Base-by-base conservation (phyloP, 2,329 filamentous ascomycete genomes). In the Lizonia empirigonia region DNA sequence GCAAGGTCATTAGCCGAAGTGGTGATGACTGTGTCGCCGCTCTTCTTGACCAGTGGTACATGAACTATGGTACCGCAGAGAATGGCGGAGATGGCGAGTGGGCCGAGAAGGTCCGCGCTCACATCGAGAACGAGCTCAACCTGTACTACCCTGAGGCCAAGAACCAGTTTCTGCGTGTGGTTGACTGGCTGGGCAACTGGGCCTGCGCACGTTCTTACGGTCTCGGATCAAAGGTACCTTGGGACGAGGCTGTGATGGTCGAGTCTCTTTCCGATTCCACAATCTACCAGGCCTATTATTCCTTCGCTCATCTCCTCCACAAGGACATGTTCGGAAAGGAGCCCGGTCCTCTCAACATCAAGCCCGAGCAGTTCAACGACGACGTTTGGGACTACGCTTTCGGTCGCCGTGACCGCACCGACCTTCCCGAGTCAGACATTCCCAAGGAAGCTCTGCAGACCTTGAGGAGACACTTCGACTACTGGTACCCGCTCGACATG, bases 381-480 rank as follows among this genome's bases (percentile, higher is more conserved):
- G 91, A 95, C 64, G 90, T 96, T 37, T 99, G 92, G 91, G 93
- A 99, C 75, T 97, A 96, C 71, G 78, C 97, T 62, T 97, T 97
- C 78, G 87, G 85, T 70, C 85, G 90, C 49, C 84, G 85, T 15
- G 86, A 91, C 47, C 84, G 85, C 18, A 86, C 90, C 47, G 82
- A 80, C 55, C 83, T 92, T 22, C 84, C 87, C 13, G 73, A 83
- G 50, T 88, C 85, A 52, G 86, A 86, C 30, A 95, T 97, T 53
- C 80, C 85, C 53, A 85, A 87, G 74, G 84, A 87, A 54, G 84
- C 84, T 3, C 81, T 99, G 35, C 84, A 90, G 68, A 82, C 84
- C 32, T 88, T 99, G 88, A 84, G 91, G 54, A 84, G 92, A 68
- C 91, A 96, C 66, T 97, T 97, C 66, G 88, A 94, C 73, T 99